A percentile compares a stretch with the other conserved stretches of the same genome.
phyloP scores from a whole-genome alignment of 2,329 filamentous ascomycete species.

The Aureobasidium sp. region DNA sequence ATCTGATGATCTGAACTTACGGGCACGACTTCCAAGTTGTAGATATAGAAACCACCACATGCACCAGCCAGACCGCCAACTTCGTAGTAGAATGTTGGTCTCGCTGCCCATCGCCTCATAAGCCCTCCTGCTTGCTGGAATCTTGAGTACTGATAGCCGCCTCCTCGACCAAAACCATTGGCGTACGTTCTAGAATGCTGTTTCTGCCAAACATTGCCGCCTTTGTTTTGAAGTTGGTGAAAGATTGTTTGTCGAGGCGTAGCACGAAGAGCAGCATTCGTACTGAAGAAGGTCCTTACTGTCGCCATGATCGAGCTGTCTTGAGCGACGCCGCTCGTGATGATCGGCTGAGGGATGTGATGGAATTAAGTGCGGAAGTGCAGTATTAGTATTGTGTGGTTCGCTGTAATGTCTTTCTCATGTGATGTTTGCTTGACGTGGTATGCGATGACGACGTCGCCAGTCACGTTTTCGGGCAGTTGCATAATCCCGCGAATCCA shows the following conservation, averaged over 20 bases:
- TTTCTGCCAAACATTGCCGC: background rate
- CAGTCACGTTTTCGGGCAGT: background rate
- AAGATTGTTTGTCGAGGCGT: background rate
- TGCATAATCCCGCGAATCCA: background rate
- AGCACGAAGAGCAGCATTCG: background rate
- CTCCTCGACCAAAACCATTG: background rate
- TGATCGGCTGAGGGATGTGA: background rate
- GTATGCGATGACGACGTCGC: background rate
- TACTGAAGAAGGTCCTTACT: background rate
- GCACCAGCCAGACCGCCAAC: slow-evolving; percentile 34
- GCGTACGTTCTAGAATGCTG: background rate
- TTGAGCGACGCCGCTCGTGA: background rate
- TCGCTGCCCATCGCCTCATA: slow-evolving; percentile 30
- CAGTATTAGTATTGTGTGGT: too few relatives aligned
- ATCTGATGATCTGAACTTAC: slow-evolving; percentile 21
- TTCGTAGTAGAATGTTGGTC: slow-evolving; percentile 41
- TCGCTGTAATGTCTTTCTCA: background rate
- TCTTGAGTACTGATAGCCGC: slow-evolving; percentile 24
- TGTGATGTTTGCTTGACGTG: background rate
- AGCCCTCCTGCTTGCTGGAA: slow-evolving; percentile 20
- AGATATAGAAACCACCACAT: slow-evolving; percentile 52
- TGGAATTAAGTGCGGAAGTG: background rate
- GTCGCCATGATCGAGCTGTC: background rate
- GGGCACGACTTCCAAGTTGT: slow-evolving; percentile 64
- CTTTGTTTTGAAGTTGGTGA: background rate